Percentiles rank a stretch among this genome's conserved stretches.
phyloP scores from a whole-genome alignment of 352 stramenopile genomes.

The Phytophthora cryptogea region DNA sequence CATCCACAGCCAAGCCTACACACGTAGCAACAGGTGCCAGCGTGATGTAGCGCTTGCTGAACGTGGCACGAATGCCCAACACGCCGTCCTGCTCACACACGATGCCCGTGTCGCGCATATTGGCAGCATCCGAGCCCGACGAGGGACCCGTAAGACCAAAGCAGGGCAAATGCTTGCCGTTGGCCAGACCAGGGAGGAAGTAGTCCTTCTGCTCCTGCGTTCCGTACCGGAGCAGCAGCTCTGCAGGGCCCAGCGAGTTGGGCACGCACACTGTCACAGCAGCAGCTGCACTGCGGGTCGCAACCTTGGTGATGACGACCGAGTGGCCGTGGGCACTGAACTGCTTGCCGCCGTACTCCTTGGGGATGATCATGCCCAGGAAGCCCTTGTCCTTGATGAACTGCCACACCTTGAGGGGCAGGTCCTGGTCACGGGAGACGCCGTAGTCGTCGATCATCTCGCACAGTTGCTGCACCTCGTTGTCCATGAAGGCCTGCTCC shows the following conservation, averaged over 20 bases:
- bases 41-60: constrained; percentile 99
- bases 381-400: constrained; percentile 97
- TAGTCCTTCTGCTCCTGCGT: constrained; percentile 97
- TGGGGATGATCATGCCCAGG: constrained; percentile 98
- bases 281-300: constrained; percentile 90
- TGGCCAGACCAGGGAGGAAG: constrained; percentile 93
- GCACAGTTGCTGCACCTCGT: constrained; percentile 95
- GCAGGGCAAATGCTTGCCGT: constrained; percentile 96
- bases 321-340: constrained; percentile 92
- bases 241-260: constrained; percentile 96
- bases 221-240: constrained; percentile 96
- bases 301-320: constrained; percentile 93
- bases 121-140: constrained; percentile 95
- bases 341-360: constrained; percentile 93
- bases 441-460: constrained; percentile 97
- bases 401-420: constrained; percentile 93
- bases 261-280: constrained; percentile 96
- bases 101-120: constrained; percentile 94
- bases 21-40: constrained; percentile 96
- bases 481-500: constrained; percentile 96
- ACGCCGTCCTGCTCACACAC: constrained; percentile 95
- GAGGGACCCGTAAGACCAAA: constrained; percentile 96
- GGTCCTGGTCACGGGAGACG: constrained; percentile 91
- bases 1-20: constrained; percentile 96
- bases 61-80: constrained; percentile 94